These are phyloP conservation scores for Candida sonorensis DNA, from an alignment of 805 yeast species.

Conservation along the genomic window DNA sequence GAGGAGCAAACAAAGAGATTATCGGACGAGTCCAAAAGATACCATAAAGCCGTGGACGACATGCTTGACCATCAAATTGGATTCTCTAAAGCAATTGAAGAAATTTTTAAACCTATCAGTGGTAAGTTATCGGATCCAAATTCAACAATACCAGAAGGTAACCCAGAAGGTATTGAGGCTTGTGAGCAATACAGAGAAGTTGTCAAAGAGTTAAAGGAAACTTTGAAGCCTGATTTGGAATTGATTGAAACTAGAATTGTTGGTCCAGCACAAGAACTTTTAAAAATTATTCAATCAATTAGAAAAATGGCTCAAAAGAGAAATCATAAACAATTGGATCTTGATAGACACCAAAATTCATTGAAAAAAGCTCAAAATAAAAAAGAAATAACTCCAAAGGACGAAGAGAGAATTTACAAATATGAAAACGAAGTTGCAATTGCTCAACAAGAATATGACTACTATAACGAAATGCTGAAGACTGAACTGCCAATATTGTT, in stretches of 20 bases:
- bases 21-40: slow-evolving; percentile 84
- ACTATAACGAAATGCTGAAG: slow-evolving; percentile 91
- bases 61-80: slow-evolving; percentile 93
- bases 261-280: slow-evolving; percentile 84
- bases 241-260: slow-evolving; percentile 86
- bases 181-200: slow-evolving; percentile 86
- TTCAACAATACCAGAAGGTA: slow-evolving; percentile 81
- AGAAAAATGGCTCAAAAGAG: slow-evolving; percentile 94
- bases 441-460: slow-evolving; percentile 94
- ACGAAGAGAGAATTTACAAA: slow-evolving; percentile 82
- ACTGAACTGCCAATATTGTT: slow-evolving; percentile 84
- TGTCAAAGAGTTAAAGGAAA: slow-evolving; percentile 77
- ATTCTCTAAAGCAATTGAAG: slow-evolving; percentile 92
- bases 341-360: slow-evolving; percentile 75
- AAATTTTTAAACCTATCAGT: slow-evolving; percentile 90
- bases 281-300: slow-evolving; percentile 72
- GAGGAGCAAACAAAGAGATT: slow-evolving; percentile 85
- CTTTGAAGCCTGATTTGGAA: slow-evolving; percentile 87
- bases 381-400: slow-evolving; percentile 78
- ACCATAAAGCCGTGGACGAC: slow-evolving; percentile 86
- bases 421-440: slow-evolving; percentile 85
- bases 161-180: slow-evolving; percentile 94
- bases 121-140: slow-evolving; percentile 90
- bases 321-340: slow-evolving; percentile 89
- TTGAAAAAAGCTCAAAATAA: slow-evolving; percentile 71